Base-by-base conservation (phyloP, 2,329 filamentous ascomycete species). In the Pseudocercospora ulei region DNA sequence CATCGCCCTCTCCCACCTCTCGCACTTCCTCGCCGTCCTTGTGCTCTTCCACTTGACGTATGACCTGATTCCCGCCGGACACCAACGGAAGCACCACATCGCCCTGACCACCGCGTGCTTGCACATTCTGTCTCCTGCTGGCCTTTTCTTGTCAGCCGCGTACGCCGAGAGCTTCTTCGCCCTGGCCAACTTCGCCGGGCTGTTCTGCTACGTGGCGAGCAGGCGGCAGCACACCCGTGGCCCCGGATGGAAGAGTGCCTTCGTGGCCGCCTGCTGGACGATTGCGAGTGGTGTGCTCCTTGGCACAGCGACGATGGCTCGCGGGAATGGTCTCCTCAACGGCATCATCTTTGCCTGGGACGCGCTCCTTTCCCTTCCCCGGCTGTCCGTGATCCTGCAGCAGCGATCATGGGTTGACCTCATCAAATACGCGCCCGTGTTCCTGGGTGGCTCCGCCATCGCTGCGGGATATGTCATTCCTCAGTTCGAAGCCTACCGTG, bases 291-390 rank as follows among this genome's bases (percentile, higher is more conserved):
- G 59, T 22, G 12, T 54, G 9, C 47, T 33, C 22, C 88, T 96
- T 55, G 83, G 80, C 1, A 51, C 79, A 9, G 79, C 86, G 0
- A 80, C 79, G 0, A 69, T 74, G 1, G 76, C 92, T 46, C 78
- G 90, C 41, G 85, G 80, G 55, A 98, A 98, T 59, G 90, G 85
- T 6, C 64, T 96, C 30, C 66, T 95, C 7, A 87, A 80, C 56
- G 88, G 88, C 6, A 58, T 85, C 2, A 65, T 86, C 2, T 82
- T 93, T 56, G 73, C 80, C 17, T 74, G 72, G 47, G 78, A 83
- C 54, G 67, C 70, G 5, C 31, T 71, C 4, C 43, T 61, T 9
- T 60, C 63, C 5, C 49, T 71, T 1, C 52, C 59, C 13, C 56
- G 65, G 27, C 56, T 76, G 17, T 50, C 56, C 68, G 9, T 48